Conservation (phyloP, 306 rosid genomes). For the Purshia tridentata region DNA sequence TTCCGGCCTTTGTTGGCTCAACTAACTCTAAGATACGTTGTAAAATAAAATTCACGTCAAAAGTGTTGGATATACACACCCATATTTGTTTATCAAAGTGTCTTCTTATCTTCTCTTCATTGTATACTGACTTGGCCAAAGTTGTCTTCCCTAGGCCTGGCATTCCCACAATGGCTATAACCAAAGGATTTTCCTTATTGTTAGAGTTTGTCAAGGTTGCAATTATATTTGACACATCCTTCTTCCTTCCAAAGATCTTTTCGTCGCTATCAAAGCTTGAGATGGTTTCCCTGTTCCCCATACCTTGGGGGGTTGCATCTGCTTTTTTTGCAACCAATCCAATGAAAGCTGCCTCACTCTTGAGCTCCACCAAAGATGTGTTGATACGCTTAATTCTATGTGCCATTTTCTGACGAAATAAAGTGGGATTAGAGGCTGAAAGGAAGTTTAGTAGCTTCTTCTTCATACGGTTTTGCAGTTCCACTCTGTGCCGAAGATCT, state of each 20-base stretch:
- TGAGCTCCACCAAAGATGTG: not conserved
- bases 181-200: not conserved
- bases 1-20: not conserved
- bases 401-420: not conserved
- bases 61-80: slow-evolving; percentile 23
- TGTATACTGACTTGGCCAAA: slow-evolving; percentile 6
- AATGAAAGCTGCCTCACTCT: not conserved
- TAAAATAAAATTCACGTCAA: slow-evolving; percentile 3
- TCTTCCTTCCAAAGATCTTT: not conserved
- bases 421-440: not conserved
- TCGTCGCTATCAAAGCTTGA: not conserved
- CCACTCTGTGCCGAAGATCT: not conserved
- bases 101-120: not conserved
- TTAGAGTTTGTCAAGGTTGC: not conserved
- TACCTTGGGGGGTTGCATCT: not conserved
- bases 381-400: not conserved
- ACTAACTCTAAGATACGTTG: not conserved
- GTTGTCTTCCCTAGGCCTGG: slow-evolving; percentile 27
- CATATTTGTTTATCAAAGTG: slow-evolving; percentile 5
- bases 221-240: not conserved
- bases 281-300: not conserved
- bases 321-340: not conserved
- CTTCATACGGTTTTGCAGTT: not conserved
- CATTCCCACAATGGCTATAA: slow-evolving; percentile 20
- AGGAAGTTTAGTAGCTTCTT: not conserved